Evolutionary conservation across 805 yeast genomes (phyloP).

Genomic region (Monosporozyma aquatica): DNA sequence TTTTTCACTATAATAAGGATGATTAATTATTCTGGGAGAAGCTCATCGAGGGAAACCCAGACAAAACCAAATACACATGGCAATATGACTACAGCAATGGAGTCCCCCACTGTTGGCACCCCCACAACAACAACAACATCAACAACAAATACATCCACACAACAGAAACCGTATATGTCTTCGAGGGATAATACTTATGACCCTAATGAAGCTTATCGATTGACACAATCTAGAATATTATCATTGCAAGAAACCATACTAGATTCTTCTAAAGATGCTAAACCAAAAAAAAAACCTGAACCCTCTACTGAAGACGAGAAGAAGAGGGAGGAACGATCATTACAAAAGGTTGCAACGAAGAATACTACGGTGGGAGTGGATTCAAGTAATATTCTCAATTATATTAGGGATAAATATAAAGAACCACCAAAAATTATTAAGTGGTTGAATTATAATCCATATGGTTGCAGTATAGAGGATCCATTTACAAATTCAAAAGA

Average conservation of each 20-base stretch:
- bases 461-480: neutral
- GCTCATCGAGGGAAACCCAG: neutral
- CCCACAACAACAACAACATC: neutral
- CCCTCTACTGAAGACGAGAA: too few relatives aligned
- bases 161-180: too few relatives aligned
- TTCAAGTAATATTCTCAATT: slow-evolving; percentile 7
- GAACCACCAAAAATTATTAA: slow-evolving; percentile 8
- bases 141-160: neutral
- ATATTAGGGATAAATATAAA: slow-evolving; percentile 7
- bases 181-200: neutral
- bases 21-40: too few relatives aligned
- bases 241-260: slow-evolving; percentile 28
- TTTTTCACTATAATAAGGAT: too few relatives aligned
- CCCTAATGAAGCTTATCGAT: slow-evolving; percentile 19
- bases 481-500: neutral
- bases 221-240: slow-evolving; percentile 28
- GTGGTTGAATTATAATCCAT: slow-evolving; percentile 18
- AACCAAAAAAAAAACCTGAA: neutral
- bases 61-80: neutral
- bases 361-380: slow-evolving; percentile 1
- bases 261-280: slow-evolving; percentile 17
- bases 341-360: neutral
- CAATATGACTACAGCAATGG: neutral
- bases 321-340: too few relatives aligned
- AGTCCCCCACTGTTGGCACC: too few relatives aligned